These are phyloP conservation scores for Phytopythium mirpurense DNA, from an alignment of 352 stramenopile genomes.

Conservation along the genomic window DNA sequence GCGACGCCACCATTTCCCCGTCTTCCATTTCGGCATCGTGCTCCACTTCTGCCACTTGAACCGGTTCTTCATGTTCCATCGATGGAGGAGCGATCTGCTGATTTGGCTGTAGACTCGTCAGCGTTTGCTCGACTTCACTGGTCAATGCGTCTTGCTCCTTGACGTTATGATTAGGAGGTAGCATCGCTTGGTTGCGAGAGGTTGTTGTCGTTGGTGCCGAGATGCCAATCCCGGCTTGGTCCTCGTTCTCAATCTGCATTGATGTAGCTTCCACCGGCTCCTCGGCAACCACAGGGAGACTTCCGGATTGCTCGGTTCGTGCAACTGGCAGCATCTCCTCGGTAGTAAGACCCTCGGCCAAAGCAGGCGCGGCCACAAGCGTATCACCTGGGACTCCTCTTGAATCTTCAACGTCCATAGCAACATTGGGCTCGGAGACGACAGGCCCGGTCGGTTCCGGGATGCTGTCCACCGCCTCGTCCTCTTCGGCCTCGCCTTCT, in stretches of 20 bases:
- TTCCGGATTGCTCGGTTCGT: too few relatives aligned
- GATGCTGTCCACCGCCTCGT: background rate
- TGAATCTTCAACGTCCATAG: background rate
- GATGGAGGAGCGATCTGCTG: background rate
- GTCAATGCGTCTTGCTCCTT: background rate
- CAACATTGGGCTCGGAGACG: background rate
- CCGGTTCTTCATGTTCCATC: background rate
- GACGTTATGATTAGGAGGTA: too few relatives aligned
- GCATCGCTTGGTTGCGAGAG: too few relatives aligned
- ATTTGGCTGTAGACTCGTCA: background rate
- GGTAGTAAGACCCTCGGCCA: background rate
- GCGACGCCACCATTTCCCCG: background rate
- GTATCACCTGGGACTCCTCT: background rate
- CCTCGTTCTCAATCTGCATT: background rate
- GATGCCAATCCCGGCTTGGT: background rate
- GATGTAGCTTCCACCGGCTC: background rate
- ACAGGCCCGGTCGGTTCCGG: background rate
- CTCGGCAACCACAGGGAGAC: background rate
- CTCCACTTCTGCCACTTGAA: background rate
- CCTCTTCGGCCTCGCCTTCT: constrained; percentile 6
- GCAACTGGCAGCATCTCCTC: background rate
- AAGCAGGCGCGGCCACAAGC: background rate
- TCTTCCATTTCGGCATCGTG: background rate
- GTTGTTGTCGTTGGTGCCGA: too few relatives aligned
- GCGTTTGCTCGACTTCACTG: background rate